Evolutionary conservation across 768 basidiomycete species (phyloP).

Genomic region (Mycena haematopus): DNA sequence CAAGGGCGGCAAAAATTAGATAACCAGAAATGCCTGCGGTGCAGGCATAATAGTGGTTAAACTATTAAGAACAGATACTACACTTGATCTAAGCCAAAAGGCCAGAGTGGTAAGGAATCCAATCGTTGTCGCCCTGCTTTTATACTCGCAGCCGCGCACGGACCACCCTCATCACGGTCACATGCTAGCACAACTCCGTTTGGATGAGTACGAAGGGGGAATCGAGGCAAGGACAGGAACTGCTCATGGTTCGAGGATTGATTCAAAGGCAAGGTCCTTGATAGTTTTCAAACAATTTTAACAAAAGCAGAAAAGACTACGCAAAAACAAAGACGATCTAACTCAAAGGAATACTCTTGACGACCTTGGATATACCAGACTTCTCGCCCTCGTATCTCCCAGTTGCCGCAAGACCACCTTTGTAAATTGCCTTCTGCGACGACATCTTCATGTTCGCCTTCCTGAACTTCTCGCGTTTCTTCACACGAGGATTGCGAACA

Average conservation of each 20-base stretch:
- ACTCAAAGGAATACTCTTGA: conserved; percentile 83
- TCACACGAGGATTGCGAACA: conserved; percentile 96
- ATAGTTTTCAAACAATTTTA: too few species aligned
- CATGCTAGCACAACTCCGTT: neutral
- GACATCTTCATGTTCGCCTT: conserved; percentile 93
- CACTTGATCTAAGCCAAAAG: conserved; percentile 98
- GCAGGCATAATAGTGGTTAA: conserved; percentile 66
- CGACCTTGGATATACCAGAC: conserved; percentile 89
- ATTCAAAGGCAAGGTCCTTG: too few species aligned
- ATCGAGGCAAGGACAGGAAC: too few species aligned
- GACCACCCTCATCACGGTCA: conserved; percentile 19
- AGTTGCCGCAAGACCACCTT: conserved; percentile 76
- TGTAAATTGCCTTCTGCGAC: conserved; percentile 92
- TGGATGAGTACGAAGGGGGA: too few species aligned
- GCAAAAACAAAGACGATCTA: conserved; percentile 31
- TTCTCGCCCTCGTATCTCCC: conserved; percentile 90
- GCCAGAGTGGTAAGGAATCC: conserved; percentile 80
- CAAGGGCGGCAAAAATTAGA: conserved; percentile 62
- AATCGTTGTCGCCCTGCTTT: neutral
- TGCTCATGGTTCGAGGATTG: too few species aligned
- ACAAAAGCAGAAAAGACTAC: too few species aligned
- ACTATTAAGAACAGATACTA: conserved; percentile 92
- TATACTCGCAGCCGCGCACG: conserved; percentile 30
- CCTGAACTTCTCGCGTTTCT: conserved; percentile 93
- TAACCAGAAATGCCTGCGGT: conserved; percentile 63